Evolutionary conservation across 495 filamentous ascomycete genomes (phyloP).

Genomic region (Collariella sp.): DNA sequence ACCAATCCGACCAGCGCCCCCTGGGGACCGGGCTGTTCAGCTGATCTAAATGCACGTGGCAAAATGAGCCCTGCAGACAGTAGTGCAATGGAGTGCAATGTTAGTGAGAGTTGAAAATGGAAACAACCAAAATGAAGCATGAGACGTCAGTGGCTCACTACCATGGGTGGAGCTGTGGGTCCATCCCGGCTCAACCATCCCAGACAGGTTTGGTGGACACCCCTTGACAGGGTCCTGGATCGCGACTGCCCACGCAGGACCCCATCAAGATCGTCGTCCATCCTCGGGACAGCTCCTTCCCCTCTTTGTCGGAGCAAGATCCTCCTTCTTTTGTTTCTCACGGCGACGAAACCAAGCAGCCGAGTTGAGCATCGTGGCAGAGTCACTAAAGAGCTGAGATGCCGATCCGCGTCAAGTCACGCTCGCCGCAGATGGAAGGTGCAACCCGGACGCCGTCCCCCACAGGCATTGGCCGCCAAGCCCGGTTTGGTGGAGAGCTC

Average conservation of each 20-base stretch:
- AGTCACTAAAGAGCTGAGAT: constrained; percentile 17
- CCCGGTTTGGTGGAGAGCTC: constrained; percentile 33
- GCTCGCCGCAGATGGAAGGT: constrained; percentile 17
- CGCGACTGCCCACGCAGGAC: not conserved
- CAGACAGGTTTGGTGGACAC: constrained; percentile 3
- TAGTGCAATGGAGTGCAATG: too few species aligned
- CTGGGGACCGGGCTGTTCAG: not conserved
- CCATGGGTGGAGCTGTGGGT: not conserved
- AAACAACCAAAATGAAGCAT: too few species aligned
- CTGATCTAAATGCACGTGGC: not conserved
- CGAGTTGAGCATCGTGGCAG: not conserved
- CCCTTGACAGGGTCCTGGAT: not conserved
- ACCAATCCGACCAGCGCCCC: not conserved
- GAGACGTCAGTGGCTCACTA: not conserved
- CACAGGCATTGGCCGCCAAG: constrained; percentile 1
- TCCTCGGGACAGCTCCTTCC: not conserved
- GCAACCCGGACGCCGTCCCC: constrained; percentile 23
- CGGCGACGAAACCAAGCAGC: not conserved
- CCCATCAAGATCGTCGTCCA: not conserved
- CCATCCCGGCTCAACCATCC: not conserved
- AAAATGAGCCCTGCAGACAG: not conserved
- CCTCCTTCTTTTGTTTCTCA: not conserved
- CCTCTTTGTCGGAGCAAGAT: constrained; percentile 4
- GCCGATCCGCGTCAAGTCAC: constrained; percentile 41
- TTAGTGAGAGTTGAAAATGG: too few species aligned